Conservation (phyloP, 1,284 basidiomycete species). For the Takashimella tepidaria region DNA sequence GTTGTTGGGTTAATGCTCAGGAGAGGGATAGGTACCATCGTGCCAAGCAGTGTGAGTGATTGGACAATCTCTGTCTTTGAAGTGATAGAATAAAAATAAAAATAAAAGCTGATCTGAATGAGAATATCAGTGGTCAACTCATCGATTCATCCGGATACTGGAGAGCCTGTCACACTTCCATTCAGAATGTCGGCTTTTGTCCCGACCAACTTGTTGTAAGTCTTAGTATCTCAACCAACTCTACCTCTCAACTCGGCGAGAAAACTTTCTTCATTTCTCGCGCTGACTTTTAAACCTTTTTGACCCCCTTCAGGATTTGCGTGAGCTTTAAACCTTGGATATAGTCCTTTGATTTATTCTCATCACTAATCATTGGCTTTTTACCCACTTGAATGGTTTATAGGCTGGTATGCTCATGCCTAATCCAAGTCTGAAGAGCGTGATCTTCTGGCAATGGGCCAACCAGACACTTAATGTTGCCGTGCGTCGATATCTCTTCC, state of each 20-base stretch:
- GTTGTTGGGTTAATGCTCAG: constrained; percentile 37
- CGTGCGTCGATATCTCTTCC: constrained; percentile 10
- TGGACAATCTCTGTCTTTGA: no score
- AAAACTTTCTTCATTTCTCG: no score
- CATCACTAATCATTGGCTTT: no score
- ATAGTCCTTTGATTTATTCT: not conserved
- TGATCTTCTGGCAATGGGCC: constrained; percentile 55
- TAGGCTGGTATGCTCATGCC: constrained; percentile 52
- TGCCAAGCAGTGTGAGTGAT: constrained; percentile 50
- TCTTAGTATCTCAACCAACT: not conserved
- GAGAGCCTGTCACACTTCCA: constrained; percentile 50
- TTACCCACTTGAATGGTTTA: no score
- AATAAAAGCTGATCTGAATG: no score
- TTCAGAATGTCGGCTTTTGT: constrained; percentile 54
- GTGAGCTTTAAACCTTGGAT: constrained; percentile 19
- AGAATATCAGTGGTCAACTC: constrained; percentile 47
- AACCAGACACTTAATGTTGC: constrained; percentile 53
- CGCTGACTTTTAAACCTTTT: no score
- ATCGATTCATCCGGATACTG: constrained; percentile 52
- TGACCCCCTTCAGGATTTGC: constrained; percentile 27
- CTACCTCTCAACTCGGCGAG: no score
- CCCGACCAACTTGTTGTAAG: constrained; percentile 53
- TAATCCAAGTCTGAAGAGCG: constrained; percentile 43
- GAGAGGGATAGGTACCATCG: constrained; percentile 43
- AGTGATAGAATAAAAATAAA: no score